Base-by-base conservation (phyloP, 495 filamentous ascomycete genomes). In the Penicillium samsonianum region DNA sequence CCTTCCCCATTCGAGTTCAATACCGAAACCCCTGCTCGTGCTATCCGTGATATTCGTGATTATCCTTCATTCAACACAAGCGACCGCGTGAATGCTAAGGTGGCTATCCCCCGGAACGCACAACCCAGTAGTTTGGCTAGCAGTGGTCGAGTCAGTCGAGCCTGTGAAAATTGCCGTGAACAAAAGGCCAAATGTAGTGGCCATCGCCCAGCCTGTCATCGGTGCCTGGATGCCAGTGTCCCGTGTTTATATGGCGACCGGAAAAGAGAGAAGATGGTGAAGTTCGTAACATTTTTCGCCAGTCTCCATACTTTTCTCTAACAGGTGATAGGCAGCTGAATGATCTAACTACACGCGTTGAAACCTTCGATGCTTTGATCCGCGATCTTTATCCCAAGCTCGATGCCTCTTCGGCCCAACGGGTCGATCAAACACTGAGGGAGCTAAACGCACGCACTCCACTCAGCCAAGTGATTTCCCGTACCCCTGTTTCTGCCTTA, bases 121-220 rank as follows among this genome's bases (percentile, higher is more conserved):
- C 68, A 62, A 30, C 40, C 67, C 16, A 63, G 51, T 58, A 61
- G 45, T 48, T 65, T 62, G 61, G 70, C 68, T 40, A 73, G 49
- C 56, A 73, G 69, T 26, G 72, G 71, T 43, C 73, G 79, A 17
- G 75, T 79, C 45, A 74, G 74, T 56, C 76, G 73, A 48, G 88
- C 88, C 2, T 91, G 88, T 67, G 88, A 88, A 79, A 86, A 86
- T 40, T 91, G 88, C 72, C 78, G 87, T 11, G 86, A 89, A 54
- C 80, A 88, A 59, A 87, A 87, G 62, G 81, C 82, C 57, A 86
- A 85, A 67, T 85, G 83, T 65, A 84, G 77, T 56, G 84, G 84
- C 10, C 78, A 78, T 55, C 74, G 74, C 48, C 84, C 84, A 38
- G 64, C 65, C 20, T 87, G 84, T 64, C 76, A 78, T 41, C 77